Percentiles rank a stretch among this genome's conserved stretches.
These are phyloP conservation scores for Rhodotorula taiwanensis DNA, from an alignment of 768 basidiomycete genomes.

Conservation along the genomic window DNA sequence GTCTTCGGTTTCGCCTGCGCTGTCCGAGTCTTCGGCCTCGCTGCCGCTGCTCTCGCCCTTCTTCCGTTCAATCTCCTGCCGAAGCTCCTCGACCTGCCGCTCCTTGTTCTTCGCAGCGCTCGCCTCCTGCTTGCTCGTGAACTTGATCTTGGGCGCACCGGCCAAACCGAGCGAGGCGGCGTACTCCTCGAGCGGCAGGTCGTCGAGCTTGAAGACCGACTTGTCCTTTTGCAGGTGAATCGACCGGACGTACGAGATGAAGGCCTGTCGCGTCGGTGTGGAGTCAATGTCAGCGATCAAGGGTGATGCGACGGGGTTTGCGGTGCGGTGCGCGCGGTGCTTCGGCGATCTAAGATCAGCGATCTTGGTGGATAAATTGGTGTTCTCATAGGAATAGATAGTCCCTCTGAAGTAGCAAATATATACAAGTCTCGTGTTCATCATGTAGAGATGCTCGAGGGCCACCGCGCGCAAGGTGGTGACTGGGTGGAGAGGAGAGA, in stretches of 20 bases:
- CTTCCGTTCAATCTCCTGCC: slow-evolving; percentile 35
- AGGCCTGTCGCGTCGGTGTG: slow-evolving; percentile 55
- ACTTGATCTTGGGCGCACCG: slow-evolving; percentile 91
- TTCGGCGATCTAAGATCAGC: slow-evolving; percentile 59
- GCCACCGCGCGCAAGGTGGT: too few relatives aligned
- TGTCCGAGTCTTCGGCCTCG: slow-evolving; percentile 19
- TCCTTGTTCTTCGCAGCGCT: slow-evolving; percentile 72
- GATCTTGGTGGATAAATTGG: slow-evolving; percentile 65
- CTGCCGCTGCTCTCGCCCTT: slow-evolving; percentile 18
- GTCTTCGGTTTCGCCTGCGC: neutral
- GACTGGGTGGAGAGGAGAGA: too few relatives aligned
- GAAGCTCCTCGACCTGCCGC: slow-evolving; percentile 44
- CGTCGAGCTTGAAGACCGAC: slow-evolving; percentile 74
- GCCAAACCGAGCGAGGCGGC: slow-evolving; percentile 87
- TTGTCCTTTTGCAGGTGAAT: slow-evolving; percentile 91
- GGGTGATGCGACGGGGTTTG: neutral
- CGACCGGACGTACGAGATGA: slow-evolving; percentile 90
- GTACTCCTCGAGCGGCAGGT: slow-evolving; percentile 72
- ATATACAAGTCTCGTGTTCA: slow-evolving; percentile 49
- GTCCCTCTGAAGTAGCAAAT: slow-evolving; percentile 81
- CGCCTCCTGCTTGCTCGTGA: slow-evolving; percentile 59
- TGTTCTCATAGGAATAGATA: slow-evolving; percentile 62
- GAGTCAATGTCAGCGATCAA: slow-evolving; percentile 7
- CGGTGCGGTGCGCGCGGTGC: too few relatives aligned
- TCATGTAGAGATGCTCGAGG: slow-evolving; percentile 45